Evolutionary conservation across 371 early-diverging fungal genomes (phyloP).

Genomic region (Haplosporangium sp.): DNA sequence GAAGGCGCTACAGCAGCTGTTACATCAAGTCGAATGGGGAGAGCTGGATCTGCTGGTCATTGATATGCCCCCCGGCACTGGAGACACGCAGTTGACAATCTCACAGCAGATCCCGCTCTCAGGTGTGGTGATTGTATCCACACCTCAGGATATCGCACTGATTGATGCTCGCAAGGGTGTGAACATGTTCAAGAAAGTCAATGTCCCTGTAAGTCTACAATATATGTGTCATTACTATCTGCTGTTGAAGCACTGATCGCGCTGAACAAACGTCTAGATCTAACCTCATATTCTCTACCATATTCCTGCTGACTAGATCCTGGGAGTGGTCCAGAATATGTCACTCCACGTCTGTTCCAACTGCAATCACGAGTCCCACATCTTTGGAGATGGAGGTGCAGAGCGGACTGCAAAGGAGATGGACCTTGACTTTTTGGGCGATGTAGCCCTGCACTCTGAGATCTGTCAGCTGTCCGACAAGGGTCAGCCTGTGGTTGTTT

Average conservation of each 20-base stretch:
- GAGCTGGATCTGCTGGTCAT: constrained; percentile 83
- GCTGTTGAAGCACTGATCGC: too few species aligned
- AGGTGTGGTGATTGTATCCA: constrained; percentile 90
- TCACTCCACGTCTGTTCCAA: constrained; percentile 84
- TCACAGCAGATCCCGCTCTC: constrained; percentile 81
- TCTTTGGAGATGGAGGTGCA: constrained; percentile 84
- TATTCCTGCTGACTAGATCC: constrained; percentile 65
- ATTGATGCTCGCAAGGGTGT: constrained; percentile 86
- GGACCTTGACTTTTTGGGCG: constrained; percentile 75
- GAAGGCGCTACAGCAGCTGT: constrained; percentile 90
- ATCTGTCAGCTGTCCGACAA: constrained; percentile 79
- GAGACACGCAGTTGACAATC: constrained; percentile 89
- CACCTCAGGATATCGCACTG: constrained; percentile 91
- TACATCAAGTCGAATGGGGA: constrained; percentile 89
- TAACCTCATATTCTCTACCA: not conserved
- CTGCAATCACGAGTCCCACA: constrained; percentile 79
- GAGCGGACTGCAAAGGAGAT: constrained; percentile 70
- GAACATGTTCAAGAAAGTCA: constrained; percentile 85
- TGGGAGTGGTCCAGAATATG: constrained; percentile 94
- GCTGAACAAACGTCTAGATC: not conserved
- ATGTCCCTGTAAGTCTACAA: constrained; percentile 77
- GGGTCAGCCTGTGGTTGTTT: constrained; percentile 82
- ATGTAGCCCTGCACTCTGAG: constrained; percentile 82
- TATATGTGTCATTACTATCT: not conserved
- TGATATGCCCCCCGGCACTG: constrained; percentile 95